Evolutionary conservation across 108 stramenopile species (phyloP).

Genomic region (Nitzschia sp.): DNA sequence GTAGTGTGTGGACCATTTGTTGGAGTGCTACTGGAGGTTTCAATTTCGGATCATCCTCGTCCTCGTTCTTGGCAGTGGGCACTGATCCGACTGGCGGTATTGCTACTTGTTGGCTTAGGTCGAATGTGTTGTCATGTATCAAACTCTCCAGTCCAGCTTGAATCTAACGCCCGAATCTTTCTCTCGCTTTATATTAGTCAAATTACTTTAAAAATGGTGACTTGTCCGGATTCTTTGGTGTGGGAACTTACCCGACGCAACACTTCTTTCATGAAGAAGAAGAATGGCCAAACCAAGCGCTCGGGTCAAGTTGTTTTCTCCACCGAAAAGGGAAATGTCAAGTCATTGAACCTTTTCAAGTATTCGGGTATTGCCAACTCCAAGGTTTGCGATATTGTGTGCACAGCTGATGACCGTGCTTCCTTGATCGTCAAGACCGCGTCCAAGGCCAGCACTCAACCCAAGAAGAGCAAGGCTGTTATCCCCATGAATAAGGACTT

Average conservation of each 20-base stretch:
- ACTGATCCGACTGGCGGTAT: too few relatives aligned
- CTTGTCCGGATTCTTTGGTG: constrained; percentile 77
- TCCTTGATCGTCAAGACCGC: constrained; percentile 80
- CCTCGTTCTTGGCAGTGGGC: too few relatives aligned
- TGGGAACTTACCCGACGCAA: constrained; percentile 91
- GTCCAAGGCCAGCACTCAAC: constrained; percentile 67
- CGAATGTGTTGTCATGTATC: too few relatives aligned
- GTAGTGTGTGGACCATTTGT: too few relatives aligned
- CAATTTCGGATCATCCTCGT: too few relatives aligned
- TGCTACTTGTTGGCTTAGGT: too few relatives aligned
- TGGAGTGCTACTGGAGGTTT: too few relatives aligned
- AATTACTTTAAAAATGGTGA: constrained; percentile 73
- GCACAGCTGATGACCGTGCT: constrained; percentile 76
- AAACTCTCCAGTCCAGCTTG: too few relatives aligned
- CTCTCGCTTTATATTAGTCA: too few relatives aligned
- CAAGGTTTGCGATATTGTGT: constrained; percentile 75
- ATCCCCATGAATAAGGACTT: constrained; percentile 91
- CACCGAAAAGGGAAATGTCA: constrained; percentile 89
- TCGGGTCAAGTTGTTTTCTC: constrained; percentile 85
- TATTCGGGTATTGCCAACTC: constrained; percentile 92
- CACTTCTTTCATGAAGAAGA: constrained; percentile 91
- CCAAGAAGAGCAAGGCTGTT: constrained; percentile 55
- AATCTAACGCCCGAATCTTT: too few relatives aligned
- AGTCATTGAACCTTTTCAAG: constrained; percentile 86
- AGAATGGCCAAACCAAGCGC: constrained; percentile 86